phyloP scores from a whole-genome alignment of 371 early-diverging fungal species.

The Phascolomyces articulosus region DNA sequence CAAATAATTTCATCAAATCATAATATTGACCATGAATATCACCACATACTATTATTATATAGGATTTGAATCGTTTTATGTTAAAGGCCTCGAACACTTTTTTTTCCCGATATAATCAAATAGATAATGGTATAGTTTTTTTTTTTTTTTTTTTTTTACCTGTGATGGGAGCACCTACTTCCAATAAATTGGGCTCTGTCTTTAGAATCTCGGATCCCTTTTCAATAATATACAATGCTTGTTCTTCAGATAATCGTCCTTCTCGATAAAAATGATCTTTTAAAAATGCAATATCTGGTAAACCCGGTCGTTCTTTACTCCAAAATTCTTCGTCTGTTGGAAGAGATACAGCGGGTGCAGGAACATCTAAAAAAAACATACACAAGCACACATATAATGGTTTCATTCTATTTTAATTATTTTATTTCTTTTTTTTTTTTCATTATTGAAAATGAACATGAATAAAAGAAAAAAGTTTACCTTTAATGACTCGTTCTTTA shows the following conservation, averaged over 20 bases:
- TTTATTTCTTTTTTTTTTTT: too few relatives aligned
- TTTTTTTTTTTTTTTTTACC: too few relatives aligned
- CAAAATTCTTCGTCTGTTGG: slow-evolving; percentile 59
- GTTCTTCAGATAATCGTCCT: slow-evolving; percentile 90
- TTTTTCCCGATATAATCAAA: too few relatives aligned
- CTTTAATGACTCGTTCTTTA: slow-evolving; percentile 77
- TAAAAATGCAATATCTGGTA: slow-evolving; percentile 82
- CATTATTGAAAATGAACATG: too few relatives aligned
- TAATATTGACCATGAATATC: slow-evolving; percentile 99
- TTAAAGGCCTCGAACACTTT: too few relatives aligned
- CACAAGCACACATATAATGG: not conserved
- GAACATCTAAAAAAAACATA: slow-evolving; percentile 45
- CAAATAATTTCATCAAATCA: slow-evolving; percentile 98
- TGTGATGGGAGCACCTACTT: slow-evolving; percentile 91
- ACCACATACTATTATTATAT: slow-evolving; percentile 95
- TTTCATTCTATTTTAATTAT: too few relatives aligned
- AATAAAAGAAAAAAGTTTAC: slow-evolving; percentile 24
- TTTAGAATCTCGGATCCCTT: slow-evolving; percentile 75
- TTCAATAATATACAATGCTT: slow-evolving; percentile 85
- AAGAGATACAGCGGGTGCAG: slow-evolving; percentile 52
- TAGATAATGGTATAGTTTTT: too few relatives aligned
- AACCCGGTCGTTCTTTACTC: slow-evolving; percentile 67
- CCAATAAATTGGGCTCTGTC: slow-evolving; percentile 84
- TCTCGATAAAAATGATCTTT: slow-evolving; percentile 89
- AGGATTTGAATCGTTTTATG: too few relatives aligned